Evolutionary conservation across 2,329 filamentous ascomycete genomes (phyloP).

Genomic region (Colletotrichum shisoi): DNA sequence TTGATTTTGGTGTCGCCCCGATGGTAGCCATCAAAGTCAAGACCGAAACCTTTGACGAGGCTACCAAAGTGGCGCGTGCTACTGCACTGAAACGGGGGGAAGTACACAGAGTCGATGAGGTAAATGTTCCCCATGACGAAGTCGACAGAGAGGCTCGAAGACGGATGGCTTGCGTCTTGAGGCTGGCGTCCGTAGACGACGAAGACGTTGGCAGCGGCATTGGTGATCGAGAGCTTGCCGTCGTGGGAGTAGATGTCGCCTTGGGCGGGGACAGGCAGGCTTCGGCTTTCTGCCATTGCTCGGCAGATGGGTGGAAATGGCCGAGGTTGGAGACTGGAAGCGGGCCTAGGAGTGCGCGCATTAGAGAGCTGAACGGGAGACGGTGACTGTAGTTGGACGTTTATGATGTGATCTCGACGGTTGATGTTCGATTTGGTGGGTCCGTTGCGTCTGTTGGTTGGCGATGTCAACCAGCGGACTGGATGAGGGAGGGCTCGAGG

Average conservation of each 20-base stretch:
- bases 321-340: not conserved
- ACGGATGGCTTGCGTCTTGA: no score
- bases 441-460: not conserved
- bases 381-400: no score
- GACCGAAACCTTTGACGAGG: slow-evolving; percentile 27
- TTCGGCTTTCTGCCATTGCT: not conserved
- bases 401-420: no score
- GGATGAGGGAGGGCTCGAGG: no score
- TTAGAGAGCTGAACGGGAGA: not conserved
- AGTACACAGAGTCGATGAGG: slow-evolving; percentile 15
- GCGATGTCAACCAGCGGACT: not conserved
- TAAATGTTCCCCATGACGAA: slow-evolving; percentile 33
- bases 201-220: slow-evolving; percentile 26
- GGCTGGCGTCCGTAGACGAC: slow-evolving; percentile 13
- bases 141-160: slow-evolving; percentile 18
- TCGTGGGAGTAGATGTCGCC: slow-evolving; percentile 21
- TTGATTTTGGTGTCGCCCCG: slow-evolving; percentile 8
- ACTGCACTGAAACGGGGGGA: not conserved
- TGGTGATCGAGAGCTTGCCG: slow-evolving; percentile 16
- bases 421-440: not conserved
- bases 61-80: slow-evolving; percentile 5
- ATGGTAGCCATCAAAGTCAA: slow-evolving; percentile 8
- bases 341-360: not conserved
- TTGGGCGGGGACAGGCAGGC: slow-evolving; percentile 10
- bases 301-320: not conserved